Conservation (phyloP, 2,329 filamentous ascomycete species). For the Trichophyton schoenleinii region DNA sequence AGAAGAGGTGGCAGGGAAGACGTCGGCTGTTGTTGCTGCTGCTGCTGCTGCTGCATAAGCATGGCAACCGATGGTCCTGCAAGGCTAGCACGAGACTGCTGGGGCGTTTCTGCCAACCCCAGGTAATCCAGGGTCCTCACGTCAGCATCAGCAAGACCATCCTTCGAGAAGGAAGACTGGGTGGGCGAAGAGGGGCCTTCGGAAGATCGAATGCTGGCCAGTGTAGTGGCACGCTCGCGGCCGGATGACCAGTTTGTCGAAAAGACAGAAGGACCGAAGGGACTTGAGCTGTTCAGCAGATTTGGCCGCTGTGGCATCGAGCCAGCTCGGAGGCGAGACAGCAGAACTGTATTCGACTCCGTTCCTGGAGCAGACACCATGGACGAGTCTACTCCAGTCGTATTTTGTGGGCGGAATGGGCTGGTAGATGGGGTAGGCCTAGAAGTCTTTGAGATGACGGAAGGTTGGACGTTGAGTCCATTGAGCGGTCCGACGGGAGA, state of each 20-base stretch:
- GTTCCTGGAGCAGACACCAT: slow-evolving; percentile 32
- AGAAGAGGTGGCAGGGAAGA: slow-evolving; percentile 50
- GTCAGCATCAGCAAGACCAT: slow-evolving; percentile 73
- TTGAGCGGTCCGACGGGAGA: slow-evolving; percentile 59
- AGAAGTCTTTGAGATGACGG: slow-evolving; percentile 61
- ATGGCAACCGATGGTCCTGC: slow-evolving; percentile 47
- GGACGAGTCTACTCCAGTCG: slow-evolving; percentile 29
- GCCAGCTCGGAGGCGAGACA: slow-evolving; percentile 78
- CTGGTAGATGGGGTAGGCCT: slow-evolving; percentile 77
- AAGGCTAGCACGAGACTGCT: slow-evolving; percentile 61
- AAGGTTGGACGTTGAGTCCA: slow-evolving; percentile 42
- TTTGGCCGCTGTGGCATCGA: slow-evolving; percentile 85
- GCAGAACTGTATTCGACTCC: slow-evolving; percentile 54
- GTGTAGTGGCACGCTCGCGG: slow-evolving; percentile 72
- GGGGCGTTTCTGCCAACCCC: slow-evolving; percentile 84
- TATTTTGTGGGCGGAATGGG: slow-evolving; percentile 59
- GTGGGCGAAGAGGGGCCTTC: slow-evolving; percentile 81
- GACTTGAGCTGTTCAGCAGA: slow-evolving; percentile 46
- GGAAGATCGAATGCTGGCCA: slow-evolving; percentile 76
- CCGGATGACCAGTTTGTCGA: slow-evolving; percentile 69
- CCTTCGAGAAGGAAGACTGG: slow-evolving; percentile 73
- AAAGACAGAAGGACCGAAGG: slow-evolving; percentile 84
- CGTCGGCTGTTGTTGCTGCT: slow-evolving; percentile 33
- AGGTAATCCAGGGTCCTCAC: slow-evolving; percentile 92
- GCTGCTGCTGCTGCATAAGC: slow-evolving; percentile 39